phyloP scores from a whole-genome alignment of 2,329 filamentous ascomycete species.

The Cadophora luteo-olivacea region DNA sequence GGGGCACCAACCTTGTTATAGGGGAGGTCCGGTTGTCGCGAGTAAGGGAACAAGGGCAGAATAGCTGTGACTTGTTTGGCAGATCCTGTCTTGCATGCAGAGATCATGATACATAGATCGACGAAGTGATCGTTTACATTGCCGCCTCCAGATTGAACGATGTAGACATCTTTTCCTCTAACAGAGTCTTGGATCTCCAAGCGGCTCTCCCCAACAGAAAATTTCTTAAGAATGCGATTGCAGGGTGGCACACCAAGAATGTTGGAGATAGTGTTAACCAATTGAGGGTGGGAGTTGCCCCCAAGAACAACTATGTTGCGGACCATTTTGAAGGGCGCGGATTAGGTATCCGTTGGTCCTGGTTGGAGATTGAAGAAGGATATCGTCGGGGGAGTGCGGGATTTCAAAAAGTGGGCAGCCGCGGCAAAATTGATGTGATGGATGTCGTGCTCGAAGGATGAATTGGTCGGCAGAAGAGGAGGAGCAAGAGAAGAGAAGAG shows the following conservation, averaged over 20 bases:
- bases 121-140: constrained; percentile 96
- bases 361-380: constrained; percentile 20
- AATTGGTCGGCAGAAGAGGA: constrained; percentile 11
- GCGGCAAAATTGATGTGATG: constrained; percentile 26
- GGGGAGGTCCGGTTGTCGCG: constrained; percentile 91
- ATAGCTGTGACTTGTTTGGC: constrained; percentile 93
- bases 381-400: constrained; percentile 35
- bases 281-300: constrained; percentile 88
- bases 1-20: constrained; percentile 97
- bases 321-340: constrained; percentile 66
- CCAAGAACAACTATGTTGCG: constrained; percentile 94
- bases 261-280: constrained; percentile 86
- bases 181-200: constrained; percentile 97
- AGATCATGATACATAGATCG: constrained; percentile 97
- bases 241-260: constrained; percentile 87
- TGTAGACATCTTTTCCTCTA: constrained; percentile 97
- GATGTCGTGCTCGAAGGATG: constrained; percentile 23
- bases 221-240: constrained; percentile 86
- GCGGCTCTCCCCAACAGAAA: constrained; percentile 92
- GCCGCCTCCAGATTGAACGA: constrained; percentile 91
- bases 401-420: constrained; percentile 35
- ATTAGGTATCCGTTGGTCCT: neutral
- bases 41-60: constrained; percentile 95
- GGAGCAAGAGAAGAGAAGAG: constrained; percentile 10
- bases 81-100: constrained; percentile 94